Percentiles rank a stretch among this genome's conserved stretches.
These are phyloP conservation scores for Wickerhamiella siamensis DNA, from an alignment of 805 yeast genomes.

Conservation along the genomic window DNA sequence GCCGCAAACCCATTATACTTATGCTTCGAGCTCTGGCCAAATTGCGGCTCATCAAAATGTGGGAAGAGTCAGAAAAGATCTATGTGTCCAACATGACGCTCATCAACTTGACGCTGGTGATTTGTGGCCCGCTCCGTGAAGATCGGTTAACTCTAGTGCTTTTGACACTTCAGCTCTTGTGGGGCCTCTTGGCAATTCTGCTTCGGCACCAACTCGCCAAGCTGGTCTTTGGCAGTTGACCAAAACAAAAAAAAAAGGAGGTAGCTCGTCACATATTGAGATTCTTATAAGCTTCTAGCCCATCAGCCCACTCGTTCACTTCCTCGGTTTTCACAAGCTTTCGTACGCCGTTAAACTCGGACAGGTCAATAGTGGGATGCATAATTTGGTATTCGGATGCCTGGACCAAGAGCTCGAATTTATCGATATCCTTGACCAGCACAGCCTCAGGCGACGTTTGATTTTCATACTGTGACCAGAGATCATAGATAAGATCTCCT, in stretches of 20 bases:
- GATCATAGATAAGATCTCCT: slow-evolving; percentile 48
- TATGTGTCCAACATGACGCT: slow-evolving; percentile 72
- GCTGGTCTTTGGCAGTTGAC: slow-evolving; percentile 45
- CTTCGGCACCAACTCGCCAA: slow-evolving; percentile 78
- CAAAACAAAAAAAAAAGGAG: neutral
- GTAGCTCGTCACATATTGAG: neutral
- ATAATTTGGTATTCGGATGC: slow-evolving; percentile 53
- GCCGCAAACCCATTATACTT: slow-evolving; percentile 8
- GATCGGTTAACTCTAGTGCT: slow-evolving; percentile 53
- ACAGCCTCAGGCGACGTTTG: slow-evolving; percentile 69
- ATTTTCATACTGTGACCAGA: slow-evolving; percentile 85
- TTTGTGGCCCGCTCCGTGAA: slow-evolving; percentile 85
- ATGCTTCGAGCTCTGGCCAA: slow-evolving; percentile 35
- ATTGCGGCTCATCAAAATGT: slow-evolving; percentile 36
- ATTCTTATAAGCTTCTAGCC: slow-evolving; percentile 13
- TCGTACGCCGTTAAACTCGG: slow-evolving; percentile 55
- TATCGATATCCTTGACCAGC: slow-evolving; percentile 88
- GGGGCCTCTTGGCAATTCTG: slow-evolving; percentile 53
- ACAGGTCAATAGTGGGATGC: slow-evolving; percentile 41
- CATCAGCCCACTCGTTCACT: slow-evolving; percentile 55
- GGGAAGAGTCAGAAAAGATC: slow-evolving; percentile 21
- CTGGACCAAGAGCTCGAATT: slow-evolving; percentile 58
- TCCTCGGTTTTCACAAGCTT: slow-evolving; percentile 54
- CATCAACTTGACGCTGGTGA: slow-evolving; percentile 66
- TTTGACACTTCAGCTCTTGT: slow-evolving; percentile 43